These are phyloP conservation scores for Flaveria linearis DNA, from an alignment of 129 eudicot genomes.

Conservation along the genomic window DNA sequence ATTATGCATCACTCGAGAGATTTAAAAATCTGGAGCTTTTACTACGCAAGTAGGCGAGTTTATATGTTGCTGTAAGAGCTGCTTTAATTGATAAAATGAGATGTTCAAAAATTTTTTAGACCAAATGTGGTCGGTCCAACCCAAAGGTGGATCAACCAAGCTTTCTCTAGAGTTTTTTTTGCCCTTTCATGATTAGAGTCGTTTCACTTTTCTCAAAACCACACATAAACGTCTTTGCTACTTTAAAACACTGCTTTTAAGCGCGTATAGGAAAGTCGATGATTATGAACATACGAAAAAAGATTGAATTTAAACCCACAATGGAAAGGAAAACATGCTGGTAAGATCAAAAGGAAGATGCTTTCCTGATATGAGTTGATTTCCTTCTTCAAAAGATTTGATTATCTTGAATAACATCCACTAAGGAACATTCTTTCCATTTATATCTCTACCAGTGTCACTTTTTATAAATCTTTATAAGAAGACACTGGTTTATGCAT, in stretches of 20 bases:
- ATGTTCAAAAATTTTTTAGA: too few relatives aligned
- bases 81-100: too few relatives aligned
- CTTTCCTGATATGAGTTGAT: neutral
- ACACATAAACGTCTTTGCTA: slow-evolving; percentile 4
- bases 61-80: too few relatives aligned
- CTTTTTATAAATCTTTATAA: neutral
- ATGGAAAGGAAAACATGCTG: neutral
- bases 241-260: neutral
- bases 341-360: neutral
- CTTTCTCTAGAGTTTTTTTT: neutral
- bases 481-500: neutral
- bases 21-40: too few relatives aligned
- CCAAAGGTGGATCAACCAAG: neutral
- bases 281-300: neutral
- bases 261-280: slow-evolving; percentile 1
- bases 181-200: neutral
- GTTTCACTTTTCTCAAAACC: neutral
- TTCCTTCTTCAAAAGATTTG: neutral
- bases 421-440: neutral
- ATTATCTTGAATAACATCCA: neutral
- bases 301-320: neutral
- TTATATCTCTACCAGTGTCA: neutral
- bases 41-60: too few relatives aligned
- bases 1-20: too few relatives aligned
- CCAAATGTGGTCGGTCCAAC: too few relatives aligned